These are phyloP conservation scores for Leersia perrieri DNA, from an alignment of 176 grass and related monocot species.

Conservation along the genomic window DNA sequence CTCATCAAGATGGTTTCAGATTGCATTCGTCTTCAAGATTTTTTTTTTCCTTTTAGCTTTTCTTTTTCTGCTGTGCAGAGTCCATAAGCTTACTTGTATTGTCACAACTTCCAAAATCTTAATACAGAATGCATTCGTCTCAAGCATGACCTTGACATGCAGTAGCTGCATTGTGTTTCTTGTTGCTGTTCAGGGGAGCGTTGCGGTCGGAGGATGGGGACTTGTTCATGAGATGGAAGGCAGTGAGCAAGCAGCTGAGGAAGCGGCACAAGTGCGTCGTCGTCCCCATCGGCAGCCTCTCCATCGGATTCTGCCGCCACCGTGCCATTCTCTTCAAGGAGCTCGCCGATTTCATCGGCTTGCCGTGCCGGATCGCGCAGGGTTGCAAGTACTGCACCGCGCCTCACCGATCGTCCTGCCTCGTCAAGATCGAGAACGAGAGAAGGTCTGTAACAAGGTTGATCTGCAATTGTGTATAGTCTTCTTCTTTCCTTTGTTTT, in stretches of 20 bases:
- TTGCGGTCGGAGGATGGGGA: conserved; percentile 68
- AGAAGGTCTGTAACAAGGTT: conserved; percentile 44
- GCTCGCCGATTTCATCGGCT: conserved; percentile 69
- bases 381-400: conserved; percentile 93
- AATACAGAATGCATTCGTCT: background rate
- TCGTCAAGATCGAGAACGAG: conserved; percentile 61
- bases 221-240: conserved; percentile 80
- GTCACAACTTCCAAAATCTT: no score
- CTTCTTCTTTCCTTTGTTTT: background rate
- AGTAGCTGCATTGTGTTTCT: background rate
- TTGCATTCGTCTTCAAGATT: no score
- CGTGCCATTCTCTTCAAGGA: conserved; percentile 93
- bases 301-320: conserved; percentile 84
- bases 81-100: no score
- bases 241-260: conserved; percentile 66
- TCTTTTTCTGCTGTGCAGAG: no score
- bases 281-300: conserved; percentile 70
- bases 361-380: conserved; percentile 89
- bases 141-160: background rate
- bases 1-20: no score
- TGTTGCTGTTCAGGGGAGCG: conserved; percentile 72
- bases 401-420: conserved; percentile 76
- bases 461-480: background rate
- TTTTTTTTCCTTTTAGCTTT: no score
- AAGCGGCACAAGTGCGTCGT: conserved; percentile 61